Conservation (phyloP, 306 rosid species). For the Hippophae tibetana region DNA sequence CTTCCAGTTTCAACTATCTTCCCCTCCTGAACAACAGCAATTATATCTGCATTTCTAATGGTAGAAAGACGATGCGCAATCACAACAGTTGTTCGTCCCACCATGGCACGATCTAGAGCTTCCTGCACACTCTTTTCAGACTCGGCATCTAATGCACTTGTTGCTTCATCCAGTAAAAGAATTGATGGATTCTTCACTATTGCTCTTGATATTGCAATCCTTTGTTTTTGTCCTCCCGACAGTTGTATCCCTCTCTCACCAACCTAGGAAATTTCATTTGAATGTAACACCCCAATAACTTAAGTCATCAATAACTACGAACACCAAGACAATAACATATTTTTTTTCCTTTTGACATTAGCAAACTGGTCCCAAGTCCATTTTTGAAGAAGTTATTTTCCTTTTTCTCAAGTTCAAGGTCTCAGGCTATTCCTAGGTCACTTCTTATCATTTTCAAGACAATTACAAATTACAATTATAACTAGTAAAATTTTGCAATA, state of each 20-base stretch:
- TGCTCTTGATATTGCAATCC: conserved; percentile 92
- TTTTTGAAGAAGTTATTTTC: too few species aligned
- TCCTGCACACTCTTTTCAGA: conserved; percentile 96
- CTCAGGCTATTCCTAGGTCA: not conserved
- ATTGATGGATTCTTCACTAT: conserved; percentile 84
- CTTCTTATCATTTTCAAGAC: not conserved
- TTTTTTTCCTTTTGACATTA: too few species aligned
- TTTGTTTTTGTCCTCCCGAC: conserved; percentile 93
- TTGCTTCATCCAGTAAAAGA: conserved; percentile 84
- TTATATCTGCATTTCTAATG: conserved; percentile 70
- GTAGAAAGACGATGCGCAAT: conserved; percentile 96
- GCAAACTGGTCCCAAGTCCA: too few species aligned
- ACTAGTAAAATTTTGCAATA: not conserved
- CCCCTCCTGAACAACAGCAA: conserved; percentile 82
- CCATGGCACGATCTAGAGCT: conserved; percentile 95
- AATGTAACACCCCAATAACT: not conserved
- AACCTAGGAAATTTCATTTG: conserved; percentile 40
- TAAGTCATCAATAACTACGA: too few species aligned
- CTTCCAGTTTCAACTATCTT: conserved; percentile 86
- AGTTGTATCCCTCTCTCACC: conserved; percentile 97
- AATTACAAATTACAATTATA: not conserved
- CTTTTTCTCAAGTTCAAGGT: too few species aligned
- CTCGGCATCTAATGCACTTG: conserved; percentile 90
- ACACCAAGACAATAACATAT: too few species aligned
- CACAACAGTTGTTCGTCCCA: conserved; percentile 84